phyloP scores from a whole-genome alignment of 2,329 filamentous ascomycete species.

The Trichoderma sp. region DNA sequence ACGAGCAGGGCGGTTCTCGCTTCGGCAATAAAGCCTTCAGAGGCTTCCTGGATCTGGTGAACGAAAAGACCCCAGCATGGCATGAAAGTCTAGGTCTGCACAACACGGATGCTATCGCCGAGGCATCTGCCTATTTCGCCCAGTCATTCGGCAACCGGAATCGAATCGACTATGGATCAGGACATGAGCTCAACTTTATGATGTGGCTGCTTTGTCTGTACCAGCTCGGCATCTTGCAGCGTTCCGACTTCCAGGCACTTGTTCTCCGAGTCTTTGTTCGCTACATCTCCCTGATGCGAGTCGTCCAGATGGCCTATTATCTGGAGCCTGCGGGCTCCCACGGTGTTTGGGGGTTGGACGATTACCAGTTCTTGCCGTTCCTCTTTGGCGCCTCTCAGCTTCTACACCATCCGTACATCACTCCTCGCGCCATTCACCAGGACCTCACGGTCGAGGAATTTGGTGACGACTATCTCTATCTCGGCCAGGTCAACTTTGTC shows the following conservation, averaged over 20 bases:
- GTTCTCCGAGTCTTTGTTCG: conserved; percentile 77
- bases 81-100: conserved; percentile 61
- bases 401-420: conserved; percentile 79
- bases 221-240: conserved; percentile 67
- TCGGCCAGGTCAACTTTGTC: conserved; percentile 90
- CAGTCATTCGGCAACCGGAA: conserved; percentile 83
- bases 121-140: conserved; percentile 77
- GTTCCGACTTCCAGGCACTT: conserved; percentile 69
- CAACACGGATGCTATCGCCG: conserved; percentile 58
- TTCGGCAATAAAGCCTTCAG: conserved; percentile 96
- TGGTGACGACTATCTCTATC: conserved; percentile 79
- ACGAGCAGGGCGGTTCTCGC: conserved; percentile 83
- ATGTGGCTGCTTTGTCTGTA: conserved; percentile 96
- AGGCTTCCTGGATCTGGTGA: conserved; percentile 71
- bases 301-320: conserved; percentile 89
- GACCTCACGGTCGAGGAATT: conserved; percentile 85
- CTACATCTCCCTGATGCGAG: conserved; percentile 85
- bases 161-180: conserved; percentile 94
- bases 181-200: conserved; percentile 95
- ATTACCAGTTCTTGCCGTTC: conserved; percentile 96
- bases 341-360: conserved; percentile 96
- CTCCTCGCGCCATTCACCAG: conserved; percentile 81
- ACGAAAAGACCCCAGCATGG: conserved; percentile 59
- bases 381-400: conserved; percentile 92
- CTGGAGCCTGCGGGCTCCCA: conserved; percentile 96